phyloP scores from a whole-genome alignment of 192 early-diverging fungal species.

The Podila verticillata region DNA sequence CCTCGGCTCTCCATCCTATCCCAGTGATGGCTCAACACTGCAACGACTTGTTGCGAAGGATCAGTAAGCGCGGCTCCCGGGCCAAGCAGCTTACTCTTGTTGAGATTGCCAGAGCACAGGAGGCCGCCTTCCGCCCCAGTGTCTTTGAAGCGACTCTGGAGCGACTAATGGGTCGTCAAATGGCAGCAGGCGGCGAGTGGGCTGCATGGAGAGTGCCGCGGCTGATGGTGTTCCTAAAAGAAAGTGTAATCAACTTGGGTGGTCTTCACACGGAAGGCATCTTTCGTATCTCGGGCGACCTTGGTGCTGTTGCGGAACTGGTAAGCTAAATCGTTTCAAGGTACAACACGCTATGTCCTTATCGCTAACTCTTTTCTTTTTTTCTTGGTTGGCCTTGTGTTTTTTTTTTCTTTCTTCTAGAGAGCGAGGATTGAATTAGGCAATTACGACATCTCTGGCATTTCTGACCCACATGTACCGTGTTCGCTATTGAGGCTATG shows the following conservation, averaged over 20 bases:
- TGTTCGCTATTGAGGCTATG: constrained; percentile 92
- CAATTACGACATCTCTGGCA: constrained; percentile 72
- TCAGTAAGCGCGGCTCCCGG: constrained; percentile 80
- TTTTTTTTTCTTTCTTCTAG: constrained; percentile 34
- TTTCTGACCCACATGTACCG: constrained; percentile 92
- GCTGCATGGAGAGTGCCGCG: constrained; percentile 75
- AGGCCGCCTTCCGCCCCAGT: constrained; percentile 84
- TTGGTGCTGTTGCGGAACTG: constrained; percentile 82
- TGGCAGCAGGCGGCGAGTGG: constrained; percentile 40
- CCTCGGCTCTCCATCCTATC: constrained; percentile 57
- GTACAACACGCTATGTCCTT: background rate
- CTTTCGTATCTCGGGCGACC: constrained; percentile 95
- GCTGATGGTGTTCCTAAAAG: constrained; percentile 83
- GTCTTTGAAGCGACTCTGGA: constrained; percentile 93
- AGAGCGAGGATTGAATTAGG: constrained; percentile 86
- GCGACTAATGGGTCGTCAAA: constrained; percentile 82
- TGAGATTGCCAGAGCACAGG: constrained; percentile 78
- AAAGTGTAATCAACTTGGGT: constrained; percentile 76
- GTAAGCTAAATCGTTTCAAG: constrained; percentile 45
- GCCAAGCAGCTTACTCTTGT: constrained; percentile 77
- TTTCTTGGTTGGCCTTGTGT: background rate
- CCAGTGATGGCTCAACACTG: constrained; percentile 63
- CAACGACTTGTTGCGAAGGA: constrained; percentile 67
- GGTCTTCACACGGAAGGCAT: constrained; percentile 91
- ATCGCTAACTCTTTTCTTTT: background rate